A percentile compares a stretch with the other conserved stretches of the same genome.
Conservation (phyloP, 1,284 basidiomycete genomes). For the Lignosus rhinocerotis region DNA sequence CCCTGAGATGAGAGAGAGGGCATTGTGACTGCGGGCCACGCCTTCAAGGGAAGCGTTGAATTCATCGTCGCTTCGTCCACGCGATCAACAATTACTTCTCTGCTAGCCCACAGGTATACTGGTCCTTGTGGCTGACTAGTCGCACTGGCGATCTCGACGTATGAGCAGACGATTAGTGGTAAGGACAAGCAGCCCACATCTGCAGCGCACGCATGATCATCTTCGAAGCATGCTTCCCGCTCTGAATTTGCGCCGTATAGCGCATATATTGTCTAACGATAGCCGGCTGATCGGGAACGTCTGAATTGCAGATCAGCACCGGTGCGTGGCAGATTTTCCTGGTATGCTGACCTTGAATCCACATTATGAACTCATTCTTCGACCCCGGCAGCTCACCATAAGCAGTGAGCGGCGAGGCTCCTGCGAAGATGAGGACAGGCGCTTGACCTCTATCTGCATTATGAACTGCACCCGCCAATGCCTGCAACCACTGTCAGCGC, state of each 20-base stretch:
- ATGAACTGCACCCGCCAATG: conserved; percentile 68
- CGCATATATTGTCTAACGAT: conserved; percentile 76
- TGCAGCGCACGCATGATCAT: conserved; percentile 60
- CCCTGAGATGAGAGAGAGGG: conserved; percentile 48
- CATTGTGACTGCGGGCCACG: conserved; percentile 54
- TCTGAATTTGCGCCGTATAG: conserved; percentile 56
- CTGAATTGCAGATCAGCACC: conserved; percentile 31
- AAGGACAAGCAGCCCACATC: conserved; percentile 40
- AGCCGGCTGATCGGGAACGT: conserved; percentile 62
- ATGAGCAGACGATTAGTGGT: neutral
- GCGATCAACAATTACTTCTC: conserved; percentile 69
- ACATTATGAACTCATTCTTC: conserved; percentile 73
- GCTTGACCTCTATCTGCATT: conserved; percentile 60
- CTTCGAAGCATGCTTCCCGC: conserved; percentile 48
- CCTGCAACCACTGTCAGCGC: conserved; percentile 35
- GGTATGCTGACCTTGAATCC: conserved; percentile 55
- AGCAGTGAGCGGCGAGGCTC: conserved; percentile 58
- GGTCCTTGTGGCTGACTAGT: conserved; percentile 67
- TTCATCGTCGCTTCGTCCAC: conserved; percentile 40
- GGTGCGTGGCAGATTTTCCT: neutral
- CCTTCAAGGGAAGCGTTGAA: conserved; percentile 31
- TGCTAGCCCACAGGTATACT: conserved; percentile 67
- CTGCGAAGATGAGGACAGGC: conserved; percentile 70
- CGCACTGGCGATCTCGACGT: conserved; percentile 41
- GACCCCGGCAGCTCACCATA: conserved; percentile 57